Base-by-base conservation (phyloP, 164 flowering plant genomes). In the Aristolochia fimbriata region DNA sequence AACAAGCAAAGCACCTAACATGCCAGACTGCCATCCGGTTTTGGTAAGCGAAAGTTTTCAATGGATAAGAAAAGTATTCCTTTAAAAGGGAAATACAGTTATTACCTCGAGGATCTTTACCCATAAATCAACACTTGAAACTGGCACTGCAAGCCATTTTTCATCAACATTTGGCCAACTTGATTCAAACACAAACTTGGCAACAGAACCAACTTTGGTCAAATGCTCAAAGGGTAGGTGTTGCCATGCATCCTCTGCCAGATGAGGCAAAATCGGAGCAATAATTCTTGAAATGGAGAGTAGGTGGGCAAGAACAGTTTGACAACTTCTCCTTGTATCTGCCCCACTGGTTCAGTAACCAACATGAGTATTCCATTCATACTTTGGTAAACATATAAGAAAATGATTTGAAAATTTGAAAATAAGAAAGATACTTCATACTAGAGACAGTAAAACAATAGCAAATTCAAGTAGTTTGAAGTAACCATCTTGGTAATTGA, bases 231-330 rank as follows among this genome's bases (percentile, higher is more conserved):
- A 93, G 19, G 98, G 96, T 64, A 92, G 94, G 66, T 83, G 73
- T 68, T 87, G 98, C 98, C 98, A 92, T 21, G 75, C 96, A 77
- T 92, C 98, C 73, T 92, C 98, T 13, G 96, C 96, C 70, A 92
- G 77, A 79, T 92, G 98, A 56, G 98, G 98, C 72, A 89, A 68
- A 59, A 92, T 86, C 33, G 98, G 98, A 71, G 96, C 86, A 68
- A 92, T 80, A 33, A 84, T 73, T 68, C 88, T 81, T 58, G 81
- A 86, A 62, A 87, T 27, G 30, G 30, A 27, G 2, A 27, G 30
- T 2, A 27, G 3, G 5, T 27, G 30, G 30, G 30, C 85, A 65
- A 92, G 93, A 66, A 87, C 96, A 51, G 98, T 89, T 72, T 92
- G 96, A 64, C 30, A 27, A 27, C 96, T 92, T 83, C 89, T 87